Base-by-base conservation (phyloP, 2,329 filamentous ascomycete genomes). In the Colletotrichum sp. region DNA sequence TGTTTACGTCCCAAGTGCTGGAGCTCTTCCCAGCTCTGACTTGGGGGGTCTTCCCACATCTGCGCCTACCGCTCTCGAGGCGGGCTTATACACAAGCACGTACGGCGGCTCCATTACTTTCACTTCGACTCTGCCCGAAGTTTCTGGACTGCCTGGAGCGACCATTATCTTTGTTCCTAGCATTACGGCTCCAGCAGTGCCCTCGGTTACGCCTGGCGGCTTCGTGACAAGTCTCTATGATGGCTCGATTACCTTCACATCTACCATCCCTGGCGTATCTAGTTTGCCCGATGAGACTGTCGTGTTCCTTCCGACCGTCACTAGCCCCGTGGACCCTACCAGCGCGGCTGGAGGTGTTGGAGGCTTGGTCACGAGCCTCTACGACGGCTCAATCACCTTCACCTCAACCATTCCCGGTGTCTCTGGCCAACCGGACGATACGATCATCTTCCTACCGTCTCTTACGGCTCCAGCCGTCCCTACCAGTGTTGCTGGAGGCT, bases 221-320 rank as follows among this genome's bases (percentile, higher is more conserved):
- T 30, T 75, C n/a, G 27, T 75, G 19, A 75, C 72, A 22, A 75
- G 69, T 55, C 61, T 44, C 36, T 75, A 75, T 39, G 62, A 16
- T 12, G 72, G 72, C 19, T 71, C 67, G 3, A 61, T 71, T n/a
- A 49, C 61, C 8, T 71, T 70, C 25, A 74, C 72, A 7, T 71
- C 72, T 3, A 57, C 39, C 4, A 13, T 59, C 3, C 13, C 67
- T 5, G 70, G 13, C 25, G 68, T 6, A 32, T 25, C 8, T 19
- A 67, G 71, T 15, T 59, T 32, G 30, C 67, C 71, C 5, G 66
- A 68, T 19, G 59, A 59, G 7, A 74, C 71, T 5, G 29, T 74
- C 12, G 44, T 74, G 4, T 44, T 44, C 5, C 3, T 74, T 3
- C 71, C 71, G 19, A 64, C 44, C 15, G 4, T 69, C 12, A 65